Evolutionary conservation across 805 yeast species (phyloP).

Genomic region (Candida coleopterorum): DNA sequence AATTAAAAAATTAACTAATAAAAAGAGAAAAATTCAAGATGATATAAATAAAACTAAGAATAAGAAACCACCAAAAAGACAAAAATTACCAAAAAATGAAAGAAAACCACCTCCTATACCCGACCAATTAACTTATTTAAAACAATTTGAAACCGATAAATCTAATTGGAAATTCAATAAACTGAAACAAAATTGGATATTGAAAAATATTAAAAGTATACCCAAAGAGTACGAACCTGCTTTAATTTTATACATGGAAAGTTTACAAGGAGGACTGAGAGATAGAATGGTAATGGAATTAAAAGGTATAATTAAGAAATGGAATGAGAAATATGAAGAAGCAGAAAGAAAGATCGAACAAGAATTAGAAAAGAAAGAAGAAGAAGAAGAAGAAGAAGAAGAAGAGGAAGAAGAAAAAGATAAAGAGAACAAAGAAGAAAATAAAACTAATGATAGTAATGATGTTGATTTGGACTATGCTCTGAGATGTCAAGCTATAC

Average conservation of each 20-base stretch:
- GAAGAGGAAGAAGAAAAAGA: slow-evolving; percentile 10
- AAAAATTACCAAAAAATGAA: slow-evolving; percentile 62
- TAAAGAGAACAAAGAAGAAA: slow-evolving; percentile 6
- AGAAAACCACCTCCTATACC: slow-evolving; percentile 70
- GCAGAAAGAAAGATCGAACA: slow-evolving; percentile 38
- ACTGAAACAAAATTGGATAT: slow-evolving; percentile 82
- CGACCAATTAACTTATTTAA: slow-evolving; percentile 66
- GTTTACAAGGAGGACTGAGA: slow-evolving; percentile 68
- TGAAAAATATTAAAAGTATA: slow-evolving; percentile 53
- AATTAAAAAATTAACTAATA: slow-evolving; percentile 34
- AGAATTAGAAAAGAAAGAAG: slow-evolving; percentile 19
- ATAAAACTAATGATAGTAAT: slow-evolving; percentile 11
- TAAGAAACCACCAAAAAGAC: slow-evolving; percentile 65
- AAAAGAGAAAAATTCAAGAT: slow-evolving; percentile 23
- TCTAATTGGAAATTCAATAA: slow-evolving; percentile 79
- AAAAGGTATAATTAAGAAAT: slow-evolving; percentile 40
- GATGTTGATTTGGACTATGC: slow-evolving; percentile 33
- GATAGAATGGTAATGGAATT: slow-evolving; percentile 51
- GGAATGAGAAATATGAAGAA: slow-evolving; percentile 51
- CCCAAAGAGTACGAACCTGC: slow-evolving; percentile 51
- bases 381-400: slow-evolving; percentile 15
- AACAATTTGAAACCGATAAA: slow-evolving; percentile 51
- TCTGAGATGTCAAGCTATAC: slow-evolving; percentile 33
- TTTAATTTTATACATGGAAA: slow-evolving; percentile 48
- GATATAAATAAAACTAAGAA: slow-evolving; percentile 15